Evolutionary conservation across 129 eudicot species (phyloP).

Genomic region (carrot (Daucus carota)): DH1_v3.0 NC_030383.2:54120001-54120500

Average conservation of each 20-base stretch:
- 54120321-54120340: neutral
- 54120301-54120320: neutral
- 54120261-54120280: neutral
- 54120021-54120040: no score
- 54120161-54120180: neutral
- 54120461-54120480: constrained; percentile 8
- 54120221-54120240: neutral
- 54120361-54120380: neutral
- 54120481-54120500: neutral
- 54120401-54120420: neutral
- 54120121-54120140: no score
- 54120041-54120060: no score
- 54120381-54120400: neutral
- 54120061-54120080: no score
- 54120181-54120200: constrained; percentile 4
- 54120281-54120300: neutral
- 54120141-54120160: neutral
- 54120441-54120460: neutral
- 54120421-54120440: neutral
- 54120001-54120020: no score
- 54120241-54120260: neutral
- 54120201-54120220: neutral
- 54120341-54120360: no score
- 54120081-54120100: no score
- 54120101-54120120: no score